Evolutionary conservation across 495 filamentous ascomycete species (phyloP).

Genomic region (Penicillium lagena): DNA sequence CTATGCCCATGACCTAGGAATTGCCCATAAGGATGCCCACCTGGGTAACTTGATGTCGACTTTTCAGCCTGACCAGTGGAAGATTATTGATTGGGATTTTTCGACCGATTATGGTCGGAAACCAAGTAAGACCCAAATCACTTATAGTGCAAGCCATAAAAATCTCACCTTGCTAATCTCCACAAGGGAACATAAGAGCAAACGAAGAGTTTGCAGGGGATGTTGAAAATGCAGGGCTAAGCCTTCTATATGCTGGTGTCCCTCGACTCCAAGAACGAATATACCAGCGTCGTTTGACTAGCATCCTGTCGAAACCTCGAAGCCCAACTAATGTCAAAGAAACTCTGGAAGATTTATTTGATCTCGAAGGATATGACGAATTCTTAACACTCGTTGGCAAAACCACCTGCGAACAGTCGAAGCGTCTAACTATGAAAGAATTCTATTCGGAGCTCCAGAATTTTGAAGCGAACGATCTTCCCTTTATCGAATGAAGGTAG

Average conservation of each 20-base stretch:
- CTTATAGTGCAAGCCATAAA: background rate
- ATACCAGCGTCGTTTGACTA: background rate
- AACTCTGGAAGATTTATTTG: background rate
- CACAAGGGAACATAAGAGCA: background rate
- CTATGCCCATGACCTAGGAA: background rate
- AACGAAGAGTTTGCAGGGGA: background rate
- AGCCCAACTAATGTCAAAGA: background rate
- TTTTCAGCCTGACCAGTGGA: background rate
- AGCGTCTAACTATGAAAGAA: background rate
- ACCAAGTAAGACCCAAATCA: background rate
- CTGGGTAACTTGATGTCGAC: background rate
- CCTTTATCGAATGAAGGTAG: background rate
- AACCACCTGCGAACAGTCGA: background rate
- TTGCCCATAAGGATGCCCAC: background rate
- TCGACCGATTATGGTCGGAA: background rate
- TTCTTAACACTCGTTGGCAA: background rate
- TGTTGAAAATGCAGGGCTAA: background rate
- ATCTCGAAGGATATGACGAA: background rate
- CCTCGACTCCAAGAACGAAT: background rate
- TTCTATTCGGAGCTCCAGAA: background rate
- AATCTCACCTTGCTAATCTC: background rate
- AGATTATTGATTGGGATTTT: background rate
- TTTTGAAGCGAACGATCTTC: background rate
- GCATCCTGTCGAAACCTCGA: background rate
- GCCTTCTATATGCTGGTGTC: background rate